Evolutionary conservation across 768 basidiomycete species (phyloP).

Genomic region (Dictyophora rubrovolvata): DNA sequence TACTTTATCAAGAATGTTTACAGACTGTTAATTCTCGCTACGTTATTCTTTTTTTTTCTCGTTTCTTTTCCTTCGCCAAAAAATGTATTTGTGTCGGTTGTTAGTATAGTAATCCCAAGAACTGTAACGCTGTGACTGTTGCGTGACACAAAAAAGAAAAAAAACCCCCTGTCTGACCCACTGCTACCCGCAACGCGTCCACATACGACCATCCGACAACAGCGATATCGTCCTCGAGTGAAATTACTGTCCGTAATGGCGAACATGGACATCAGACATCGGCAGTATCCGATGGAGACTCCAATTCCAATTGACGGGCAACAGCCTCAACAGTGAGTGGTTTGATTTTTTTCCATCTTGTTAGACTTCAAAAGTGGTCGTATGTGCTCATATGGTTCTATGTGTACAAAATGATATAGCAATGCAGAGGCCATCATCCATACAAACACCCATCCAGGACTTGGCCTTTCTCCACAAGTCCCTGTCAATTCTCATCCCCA

Average conservation of each 20-base stretch:
- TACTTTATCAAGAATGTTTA: background rate
- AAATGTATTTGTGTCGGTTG: background rate
- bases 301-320: slow-evolving; percentile 8
- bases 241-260: background rate
- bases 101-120: background rate
- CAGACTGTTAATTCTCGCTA: background rate
- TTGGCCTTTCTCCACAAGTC: slow-evolving; percentile 6
- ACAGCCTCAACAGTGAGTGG: slow-evolving; percentile 1
- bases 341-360: background rate
- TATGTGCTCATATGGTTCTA: slow-evolving; percentile 6
- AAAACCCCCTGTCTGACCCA: slow-evolving; percentile 5
- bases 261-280: slow-evolving; percentile 10
- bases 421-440: slow-evolving; percentile 1
- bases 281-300: slow-evolving; percentile 6
- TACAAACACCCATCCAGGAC: background rate
- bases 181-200: slow-evolving; percentile 11
- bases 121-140: background rate
- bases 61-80: background rate
- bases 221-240: background rate
- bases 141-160: background rate
- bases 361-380: background rate
- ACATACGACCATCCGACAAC: background rate
- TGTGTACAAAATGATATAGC: background rate
- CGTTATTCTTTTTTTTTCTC: background rate
- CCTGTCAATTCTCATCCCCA: slow-evolving; percentile 4